Conservation (phyloP, 495 filamentous ascomycete species). For the Daldinia caldariorum region DNA sequence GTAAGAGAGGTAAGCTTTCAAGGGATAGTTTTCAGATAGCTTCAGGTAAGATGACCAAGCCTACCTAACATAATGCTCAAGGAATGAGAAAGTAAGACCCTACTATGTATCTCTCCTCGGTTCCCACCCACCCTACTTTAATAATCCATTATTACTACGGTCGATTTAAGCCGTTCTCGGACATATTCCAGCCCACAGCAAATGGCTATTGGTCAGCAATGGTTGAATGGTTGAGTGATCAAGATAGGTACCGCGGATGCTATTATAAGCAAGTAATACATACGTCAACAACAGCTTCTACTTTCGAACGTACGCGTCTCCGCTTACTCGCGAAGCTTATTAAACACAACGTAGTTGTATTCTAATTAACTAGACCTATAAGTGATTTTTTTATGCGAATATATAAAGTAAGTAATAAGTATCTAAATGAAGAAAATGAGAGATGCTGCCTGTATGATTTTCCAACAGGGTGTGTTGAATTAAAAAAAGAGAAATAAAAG, state of each 20-base stretch:
- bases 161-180: constrained; percentile 9
- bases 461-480: no score
- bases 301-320: neutral
- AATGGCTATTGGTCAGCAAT: constrained; percentile 16
- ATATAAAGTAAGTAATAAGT: no score
- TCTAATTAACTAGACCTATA: no score
- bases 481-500: neutral
- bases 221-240: neutral
- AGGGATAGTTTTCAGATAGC: constrained; percentile 9
- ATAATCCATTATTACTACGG: constrained; percentile 21
- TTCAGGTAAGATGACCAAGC: constrained; percentile 20
- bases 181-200: constrained; percentile 10
- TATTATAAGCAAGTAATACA: constrained; percentile 21
- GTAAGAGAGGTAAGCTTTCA: constrained; percentile 21
- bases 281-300: constrained; percentile 19
- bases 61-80: constrained; percentile 24
- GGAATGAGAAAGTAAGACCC: constrained; percentile 23
- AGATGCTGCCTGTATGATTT: no score
- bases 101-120: constrained; percentile 17
- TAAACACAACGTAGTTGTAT: neutral
- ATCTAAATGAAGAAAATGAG: neutral
- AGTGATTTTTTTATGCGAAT: neutral
- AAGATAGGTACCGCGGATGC: neutral
- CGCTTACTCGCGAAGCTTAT: neutral
- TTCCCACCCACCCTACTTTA: constrained; percentile 1